Evolutionary conservation across 257 asterid species (phyloP).

Genomic region (Solanum habrochaites): DNA sequence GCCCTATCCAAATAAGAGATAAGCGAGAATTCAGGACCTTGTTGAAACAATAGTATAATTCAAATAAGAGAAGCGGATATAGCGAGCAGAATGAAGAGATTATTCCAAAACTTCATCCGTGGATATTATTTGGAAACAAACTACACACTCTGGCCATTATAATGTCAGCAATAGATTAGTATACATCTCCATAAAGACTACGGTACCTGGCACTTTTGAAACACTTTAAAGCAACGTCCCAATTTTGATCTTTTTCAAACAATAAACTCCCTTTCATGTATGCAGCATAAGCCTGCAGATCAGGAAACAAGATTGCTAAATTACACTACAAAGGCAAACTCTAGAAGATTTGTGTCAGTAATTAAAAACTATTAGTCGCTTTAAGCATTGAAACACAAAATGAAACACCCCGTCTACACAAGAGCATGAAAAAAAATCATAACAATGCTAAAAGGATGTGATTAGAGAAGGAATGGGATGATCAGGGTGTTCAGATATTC

Average conservation of each 20-base stretch:
- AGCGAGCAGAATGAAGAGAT: neutral
- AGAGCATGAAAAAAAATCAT: neutral
- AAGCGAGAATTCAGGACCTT: constrained; percentile 5
- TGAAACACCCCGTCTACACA: neutral
- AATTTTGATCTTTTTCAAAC: constrained; percentile 83
- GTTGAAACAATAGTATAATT: neutral
- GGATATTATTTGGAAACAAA: neutral
- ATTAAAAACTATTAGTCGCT: neutral
- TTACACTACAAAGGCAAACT: neutral
- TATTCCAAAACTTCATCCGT: neutral
- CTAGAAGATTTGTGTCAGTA: neutral
- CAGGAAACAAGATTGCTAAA: constrained; percentile 5
- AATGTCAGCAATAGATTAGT: neutral
- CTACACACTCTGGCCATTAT: neutral
- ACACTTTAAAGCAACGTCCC: constrained; percentile 87
- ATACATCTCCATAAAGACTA: neutral
- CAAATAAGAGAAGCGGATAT: neutral
- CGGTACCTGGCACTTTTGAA: constrained; percentile 89
- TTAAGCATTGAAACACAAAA: neutral
- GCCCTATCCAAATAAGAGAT: constrained; percentile 44
- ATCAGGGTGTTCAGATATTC: neutral
- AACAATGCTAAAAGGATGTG: neutral
- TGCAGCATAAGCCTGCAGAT: constrained; percentile 83
- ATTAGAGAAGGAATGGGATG: neutral
- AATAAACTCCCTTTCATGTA: constrained; percentile 87